phyloP scores from a whole-genome alignment of 192 early-diverging fungal genomes.

The Umbelopsis sp. region DNA sequence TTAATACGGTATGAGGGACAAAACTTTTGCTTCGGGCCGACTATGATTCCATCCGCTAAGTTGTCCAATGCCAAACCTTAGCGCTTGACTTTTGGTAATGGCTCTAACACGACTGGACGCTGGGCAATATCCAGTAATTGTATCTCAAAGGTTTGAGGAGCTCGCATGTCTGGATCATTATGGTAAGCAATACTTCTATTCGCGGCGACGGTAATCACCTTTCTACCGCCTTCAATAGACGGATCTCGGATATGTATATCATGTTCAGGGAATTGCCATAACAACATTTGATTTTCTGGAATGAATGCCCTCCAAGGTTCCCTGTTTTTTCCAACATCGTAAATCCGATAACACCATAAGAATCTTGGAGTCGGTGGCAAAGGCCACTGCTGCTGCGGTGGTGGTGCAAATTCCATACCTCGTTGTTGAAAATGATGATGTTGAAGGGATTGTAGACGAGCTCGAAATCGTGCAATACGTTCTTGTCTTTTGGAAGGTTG shows the following conservation, averaged over 20 bases:
- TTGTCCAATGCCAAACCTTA: neutral
- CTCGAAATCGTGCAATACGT: neutral
- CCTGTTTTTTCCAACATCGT: neutral
- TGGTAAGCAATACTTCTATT: constrained; percentile 3
- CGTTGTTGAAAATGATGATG: neutral
- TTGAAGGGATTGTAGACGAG: neutral
- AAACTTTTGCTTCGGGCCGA: neutral
- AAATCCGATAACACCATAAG: neutral
- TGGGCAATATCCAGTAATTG: constrained; percentile 4
- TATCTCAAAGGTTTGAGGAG: constrained; percentile 7
- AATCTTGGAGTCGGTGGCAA: neutral
- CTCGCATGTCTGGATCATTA: neutral
- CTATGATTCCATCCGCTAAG: neutral
- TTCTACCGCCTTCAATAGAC: neutral
- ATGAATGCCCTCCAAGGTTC: constrained; percentile 5
- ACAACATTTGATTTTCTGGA: neutral
- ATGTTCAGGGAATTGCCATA: neutral
- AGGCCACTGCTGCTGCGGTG: neutral
- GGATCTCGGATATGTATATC: constrained; percentile 14
- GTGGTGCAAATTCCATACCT: constrained; percentile 1
- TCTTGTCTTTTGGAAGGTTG: neutral
- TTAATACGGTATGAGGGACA: too few relatives aligned
- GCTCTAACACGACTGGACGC: neutral
- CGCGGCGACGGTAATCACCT: constrained; percentile 3
- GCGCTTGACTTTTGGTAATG: neutral